Percentiles rank a stretch among this genome's conserved stretches.
phyloP scores from a whole-genome alignment of 148 eudicot species.

The Persicaria maculosa region DNA sequence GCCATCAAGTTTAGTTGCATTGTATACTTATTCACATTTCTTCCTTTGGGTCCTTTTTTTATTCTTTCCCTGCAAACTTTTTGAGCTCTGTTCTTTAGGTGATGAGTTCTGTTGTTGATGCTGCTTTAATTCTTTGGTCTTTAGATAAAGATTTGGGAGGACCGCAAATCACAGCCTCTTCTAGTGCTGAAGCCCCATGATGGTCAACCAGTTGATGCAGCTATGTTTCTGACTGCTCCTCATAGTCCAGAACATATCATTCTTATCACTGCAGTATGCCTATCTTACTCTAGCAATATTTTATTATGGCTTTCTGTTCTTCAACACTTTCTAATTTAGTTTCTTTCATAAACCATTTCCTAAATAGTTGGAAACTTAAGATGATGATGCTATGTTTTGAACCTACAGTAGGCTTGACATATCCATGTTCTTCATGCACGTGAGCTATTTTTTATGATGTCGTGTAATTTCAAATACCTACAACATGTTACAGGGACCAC shows the following conservation, averaged over 20 bases:
- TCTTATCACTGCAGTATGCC: conserved; percentile 82
- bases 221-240: conserved; percentile 75
- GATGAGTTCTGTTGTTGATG: not conserved
- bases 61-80: not conserved
- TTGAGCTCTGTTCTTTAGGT: not conserved
- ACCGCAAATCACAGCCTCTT: conserved; percentile 68
- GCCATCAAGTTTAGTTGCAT: not conserved
- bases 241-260: conserved; percentile 84
- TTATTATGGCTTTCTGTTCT: conserved; percentile 1
- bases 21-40: not conserved
- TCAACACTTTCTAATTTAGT: not conserved
- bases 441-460: not conserved
- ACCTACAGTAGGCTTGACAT: too few species aligned
- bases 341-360: not conserved
- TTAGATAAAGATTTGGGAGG: conserved; percentile 98
- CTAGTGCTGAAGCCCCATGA: conserved; percentile 83
- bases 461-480: not conserved
- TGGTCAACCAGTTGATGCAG: conserved; percentile 90
- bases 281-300: not conserved
- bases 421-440: not conserved
- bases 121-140: not conserved
- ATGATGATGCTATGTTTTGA: not conserved
- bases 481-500: conserved; percentile 55
- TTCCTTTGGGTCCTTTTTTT: not conserved
- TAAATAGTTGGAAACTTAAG: not conserved